These are phyloP conservation scores for Marasmius fiardii DNA, from an alignment of 1,284 basidiomycete genomes.

Conservation along the genomic window DNA sequence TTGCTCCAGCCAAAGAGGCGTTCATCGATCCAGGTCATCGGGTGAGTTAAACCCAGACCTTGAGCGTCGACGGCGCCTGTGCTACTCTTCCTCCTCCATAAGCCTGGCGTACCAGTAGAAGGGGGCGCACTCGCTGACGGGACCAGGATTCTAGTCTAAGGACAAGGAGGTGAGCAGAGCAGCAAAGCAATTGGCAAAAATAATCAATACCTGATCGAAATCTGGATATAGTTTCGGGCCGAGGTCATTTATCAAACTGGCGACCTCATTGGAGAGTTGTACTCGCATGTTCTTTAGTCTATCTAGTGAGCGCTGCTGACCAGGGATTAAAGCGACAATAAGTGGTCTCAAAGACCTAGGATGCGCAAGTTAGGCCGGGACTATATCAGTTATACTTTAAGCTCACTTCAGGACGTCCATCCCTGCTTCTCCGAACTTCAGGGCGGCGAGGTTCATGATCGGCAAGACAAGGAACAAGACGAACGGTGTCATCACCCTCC, in stretches of 20 bases:
- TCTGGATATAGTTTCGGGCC: conserved; percentile 88
- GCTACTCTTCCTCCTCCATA: conserved; percentile 74
- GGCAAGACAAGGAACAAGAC: conserved; percentile 78
- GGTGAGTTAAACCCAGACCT: conserved; percentile 75
- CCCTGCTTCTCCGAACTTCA: conserved; percentile 98
- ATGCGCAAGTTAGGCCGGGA: conserved; percentile 15
- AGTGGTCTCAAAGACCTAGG: conserved; percentile 87
- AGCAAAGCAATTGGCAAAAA: conserved; percentile 5
- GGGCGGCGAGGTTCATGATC: conserved; percentile 88
- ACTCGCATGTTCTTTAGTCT: conserved; percentile 79
- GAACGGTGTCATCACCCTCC: conserved; percentile 79
- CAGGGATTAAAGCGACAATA: conserved; percentile 87
- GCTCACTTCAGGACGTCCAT: conserved; percentile 95
- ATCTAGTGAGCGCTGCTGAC: conserved; percentile 84
- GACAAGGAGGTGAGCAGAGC: conserved; percentile 3
- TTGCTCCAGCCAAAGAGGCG: conserved; percentile 90
- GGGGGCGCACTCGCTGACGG: conserved; percentile 83
- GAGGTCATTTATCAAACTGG: conserved; percentile 86
- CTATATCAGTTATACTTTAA: conserved; percentile 17
- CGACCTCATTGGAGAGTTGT: conserved; percentile 84
- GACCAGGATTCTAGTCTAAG: conserved; percentile 76
- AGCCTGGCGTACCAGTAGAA: conserved; percentile 60
- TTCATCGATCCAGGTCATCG: conserved; percentile 94
- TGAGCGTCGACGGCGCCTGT: conserved; percentile 77
- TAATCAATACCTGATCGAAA: conserved; percentile 69